Conservation (phyloP, 2,329 filamentous ascomycete genomes). For the Colletotrichum ledebouriae region DNA sequence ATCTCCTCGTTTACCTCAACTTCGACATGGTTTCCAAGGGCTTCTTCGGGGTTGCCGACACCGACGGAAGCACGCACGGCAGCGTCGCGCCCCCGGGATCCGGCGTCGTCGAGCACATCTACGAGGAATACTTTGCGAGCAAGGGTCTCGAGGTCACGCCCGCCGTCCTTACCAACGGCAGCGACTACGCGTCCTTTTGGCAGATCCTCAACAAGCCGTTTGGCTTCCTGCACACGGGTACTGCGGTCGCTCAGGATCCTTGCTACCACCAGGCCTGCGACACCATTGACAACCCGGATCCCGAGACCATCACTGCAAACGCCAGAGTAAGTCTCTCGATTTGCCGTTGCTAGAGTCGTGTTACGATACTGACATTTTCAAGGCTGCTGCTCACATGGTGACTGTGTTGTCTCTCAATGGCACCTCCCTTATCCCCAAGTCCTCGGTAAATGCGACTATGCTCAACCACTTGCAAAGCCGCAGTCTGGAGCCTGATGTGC, state of each 20-base stretch:
- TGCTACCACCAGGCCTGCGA: constrained; percentile 56
- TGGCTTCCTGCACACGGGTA: constrained; percentile 72
- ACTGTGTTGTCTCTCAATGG: constrained; percentile 50
- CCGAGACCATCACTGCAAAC: constrained; percentile 52
- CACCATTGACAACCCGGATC: constrained; percentile 55
- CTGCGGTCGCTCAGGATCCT: constrained; percentile 60
- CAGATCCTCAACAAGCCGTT: constrained; percentile 65
- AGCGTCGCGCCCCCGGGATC: constrained; percentile 53
- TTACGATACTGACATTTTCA: background rate
- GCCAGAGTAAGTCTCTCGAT: constrained; percentile 44
- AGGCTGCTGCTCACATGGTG: constrained; percentile 52
- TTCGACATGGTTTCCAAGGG: constrained; percentile 58
- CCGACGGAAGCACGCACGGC: constrained; percentile 53
- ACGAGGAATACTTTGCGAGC: constrained; percentile 50
- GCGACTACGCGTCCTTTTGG: constrained; percentile 73
- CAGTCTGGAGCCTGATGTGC: constrained; percentile 42
- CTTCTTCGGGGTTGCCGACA: constrained; percentile 53
- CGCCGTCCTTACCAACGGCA: constrained; percentile 58
- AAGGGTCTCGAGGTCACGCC: constrained; percentile 51
- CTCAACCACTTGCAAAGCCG: constrained; percentile 43
- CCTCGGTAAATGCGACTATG: constrained; percentile 45
- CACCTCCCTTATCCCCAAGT: constrained; percentile 50
- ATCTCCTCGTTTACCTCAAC: constrained; percentile 57
- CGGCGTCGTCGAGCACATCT: constrained; percentile 51
- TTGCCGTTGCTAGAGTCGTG: rapidly evolving